Percentiles rank a stretch among this genome's conserved stretches.
Conservation (phyloP, 352 stramenopile species). For the Achlya hypogyna region DNA sequence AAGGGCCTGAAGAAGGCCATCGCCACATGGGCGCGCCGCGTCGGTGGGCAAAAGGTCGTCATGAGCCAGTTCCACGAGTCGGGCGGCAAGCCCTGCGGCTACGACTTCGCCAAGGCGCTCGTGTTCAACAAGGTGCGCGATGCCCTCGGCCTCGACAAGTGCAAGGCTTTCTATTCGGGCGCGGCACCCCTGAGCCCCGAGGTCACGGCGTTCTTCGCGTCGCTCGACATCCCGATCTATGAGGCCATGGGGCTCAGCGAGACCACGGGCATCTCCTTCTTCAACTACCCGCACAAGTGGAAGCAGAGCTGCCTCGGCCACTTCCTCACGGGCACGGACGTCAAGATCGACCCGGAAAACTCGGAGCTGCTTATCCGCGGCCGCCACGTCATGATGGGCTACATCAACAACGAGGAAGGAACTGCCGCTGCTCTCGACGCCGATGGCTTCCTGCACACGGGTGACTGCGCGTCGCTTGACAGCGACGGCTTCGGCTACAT, state of each 20-base stretch:
- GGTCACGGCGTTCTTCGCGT: constrained; percentile 61
- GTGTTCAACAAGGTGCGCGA: constrained; percentile 32
- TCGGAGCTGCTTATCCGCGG: constrained; percentile 34
- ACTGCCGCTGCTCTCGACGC: constrained; percentile 53
- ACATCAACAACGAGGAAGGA: constrained; percentile 43
- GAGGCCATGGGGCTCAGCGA: constrained; percentile 62
- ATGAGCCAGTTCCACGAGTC: constrained; percentile 11
- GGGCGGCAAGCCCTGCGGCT: constrained; percentile 32
- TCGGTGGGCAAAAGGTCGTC: constrained; percentile 27
- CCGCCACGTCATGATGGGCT: constrained; percentile 64
- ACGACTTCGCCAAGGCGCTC: constrained; percentile 34
- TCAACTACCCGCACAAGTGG: constrained; percentile 34
- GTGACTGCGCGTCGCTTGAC: constrained; percentile 51
- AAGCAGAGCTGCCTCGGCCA: constrained; percentile 34
- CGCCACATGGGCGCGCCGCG: constrained; percentile 41
- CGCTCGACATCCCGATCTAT: constrained; percentile 66
- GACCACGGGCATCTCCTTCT: constrained; percentile 34
- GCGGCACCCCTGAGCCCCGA: constrained; percentile 57
- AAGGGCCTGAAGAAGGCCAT: constrained; percentile 49
- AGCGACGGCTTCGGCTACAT: constrained; percentile 51
- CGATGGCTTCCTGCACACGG: constrained; percentile 60
- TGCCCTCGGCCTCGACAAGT: constrained; percentile 41
- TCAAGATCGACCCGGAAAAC: constrained; percentile 31
- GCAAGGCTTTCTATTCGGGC: constrained; percentile 30
- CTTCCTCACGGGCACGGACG: constrained; percentile 28